phyloP scores from a whole-genome alignment of 139 green algal genomes.

The Diplosphaera chodatii region DNA sequence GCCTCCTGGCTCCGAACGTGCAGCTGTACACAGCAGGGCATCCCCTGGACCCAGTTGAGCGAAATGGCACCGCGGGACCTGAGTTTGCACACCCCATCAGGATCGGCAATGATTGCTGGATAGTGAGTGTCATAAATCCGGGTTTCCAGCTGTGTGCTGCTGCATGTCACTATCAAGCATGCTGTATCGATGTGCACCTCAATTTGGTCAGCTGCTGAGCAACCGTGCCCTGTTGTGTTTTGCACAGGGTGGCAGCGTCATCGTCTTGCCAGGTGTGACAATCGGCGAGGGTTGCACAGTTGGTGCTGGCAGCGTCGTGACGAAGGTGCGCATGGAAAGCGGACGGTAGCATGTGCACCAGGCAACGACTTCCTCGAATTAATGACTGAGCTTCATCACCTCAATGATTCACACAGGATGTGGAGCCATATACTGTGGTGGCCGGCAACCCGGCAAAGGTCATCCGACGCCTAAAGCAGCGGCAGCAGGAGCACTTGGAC shows the following conservation, averaged over 20 bases:
- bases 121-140: neutral
- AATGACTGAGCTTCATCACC: too few relatives aligned
- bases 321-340: too few relatives aligned
- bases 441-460: constrained; percentile 50
- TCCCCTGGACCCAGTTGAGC: constrained; percentile 13
- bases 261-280: constrained; percentile 30
- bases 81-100: constrained; percentile 34
- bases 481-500: neutral
- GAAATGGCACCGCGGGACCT: constrained; percentile 14
- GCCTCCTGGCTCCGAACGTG: constrained; percentile 39
- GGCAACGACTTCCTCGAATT: too few relatives aligned
- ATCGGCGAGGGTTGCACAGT: constrained; percentile 40
- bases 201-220: too few relatives aligned
- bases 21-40: constrained; percentile 35
- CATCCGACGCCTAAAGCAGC: constrained; percentile 20
- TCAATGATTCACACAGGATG: constrained; percentile 12
- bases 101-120: constrained; percentile 30
- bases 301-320: constrained; percentile 54
- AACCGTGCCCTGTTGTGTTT: too few relatives aligned
- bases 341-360: too few relatives aligned
- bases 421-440: constrained; percentile 47
- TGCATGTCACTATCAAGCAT: too few relatives aligned
- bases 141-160: too few relatives aligned
- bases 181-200: neutral
- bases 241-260: neutral